A percentile compares a stretch with the other conserved stretches of the same genome.
Evolutionary conservation across 2,329 filamentous ascomycete genomes (phyloP).

Genomic region (Orbilia brochopaga): DNA sequence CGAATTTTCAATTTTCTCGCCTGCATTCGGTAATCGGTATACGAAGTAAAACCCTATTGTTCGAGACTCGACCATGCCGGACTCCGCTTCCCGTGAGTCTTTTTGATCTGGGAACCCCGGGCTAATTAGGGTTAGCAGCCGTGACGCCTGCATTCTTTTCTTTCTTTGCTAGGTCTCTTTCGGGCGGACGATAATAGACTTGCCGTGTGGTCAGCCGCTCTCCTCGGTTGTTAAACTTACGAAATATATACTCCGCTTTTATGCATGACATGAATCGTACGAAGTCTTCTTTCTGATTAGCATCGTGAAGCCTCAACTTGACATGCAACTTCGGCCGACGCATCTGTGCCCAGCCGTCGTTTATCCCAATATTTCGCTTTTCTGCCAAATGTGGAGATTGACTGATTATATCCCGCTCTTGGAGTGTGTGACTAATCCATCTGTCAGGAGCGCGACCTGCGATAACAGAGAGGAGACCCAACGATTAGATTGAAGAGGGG

Average conservation of each 20-base stretch:
- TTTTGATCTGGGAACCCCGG: conserved; percentile 42
- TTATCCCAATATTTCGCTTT: conserved; percentile 6
- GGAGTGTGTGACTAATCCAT: conserved; percentile 26
- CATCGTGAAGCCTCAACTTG: not conserved
- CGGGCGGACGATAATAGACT: too few relatives aligned
- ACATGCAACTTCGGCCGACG: conserved; percentile 16
- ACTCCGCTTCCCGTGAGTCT: conserved; percentile 14
- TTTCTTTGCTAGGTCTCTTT: conserved; percentile 4
- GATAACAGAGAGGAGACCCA: not conserved
- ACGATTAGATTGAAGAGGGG: conserved; percentile 1
- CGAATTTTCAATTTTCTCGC: not conserved
- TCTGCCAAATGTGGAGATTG: conserved; percentile 26
- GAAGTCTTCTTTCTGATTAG: too few relatives aligned
- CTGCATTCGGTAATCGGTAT: not conserved
- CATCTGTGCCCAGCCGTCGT: conserved; percentile 4
- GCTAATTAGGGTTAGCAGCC: conserved; percentile 45
- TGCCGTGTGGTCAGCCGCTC: not conserved
- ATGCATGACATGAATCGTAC: too few relatives aligned
- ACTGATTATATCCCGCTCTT: conserved; percentile 34
- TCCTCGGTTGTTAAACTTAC: not conserved
- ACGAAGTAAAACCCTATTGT: not conserved
- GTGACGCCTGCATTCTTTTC: not conserved
- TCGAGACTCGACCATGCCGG: not conserved
- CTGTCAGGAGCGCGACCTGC: not conserved
- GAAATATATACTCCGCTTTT: not conserved